These are phyloP conservation scores for Metarhizium album DNA, from an alignment of 2,329 filamentous ascomycete genomes.

Conservation along the genomic window DNA sequence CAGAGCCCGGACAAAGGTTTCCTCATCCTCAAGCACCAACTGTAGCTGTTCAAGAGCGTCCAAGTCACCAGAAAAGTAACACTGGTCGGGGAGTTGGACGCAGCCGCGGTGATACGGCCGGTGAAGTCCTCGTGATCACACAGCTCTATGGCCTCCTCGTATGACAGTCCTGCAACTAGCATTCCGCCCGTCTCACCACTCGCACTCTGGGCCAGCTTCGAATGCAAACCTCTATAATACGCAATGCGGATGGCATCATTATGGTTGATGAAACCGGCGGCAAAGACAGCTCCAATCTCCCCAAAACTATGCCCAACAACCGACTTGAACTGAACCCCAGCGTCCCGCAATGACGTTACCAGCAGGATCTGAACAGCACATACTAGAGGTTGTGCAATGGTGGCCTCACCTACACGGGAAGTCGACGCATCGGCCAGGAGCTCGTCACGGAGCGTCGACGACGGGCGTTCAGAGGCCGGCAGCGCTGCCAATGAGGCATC, in stretches of 20 bases:
- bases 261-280: slow-evolving; percentile 12
- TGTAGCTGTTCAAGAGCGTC: slow-evolving; percentile 16
- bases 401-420: too few relatives aligned
- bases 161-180: slow-evolving; percentile 15
- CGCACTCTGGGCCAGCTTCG: not conserved
- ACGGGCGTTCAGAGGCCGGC: not conserved
- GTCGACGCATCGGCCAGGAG: not conserved
- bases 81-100: slow-evolving; percentile 13
- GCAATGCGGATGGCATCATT: slow-evolving; percentile 5
- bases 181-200: not conserved
- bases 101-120: slow-evolving; percentile 16
- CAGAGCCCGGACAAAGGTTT: slow-evolving; percentile 20
- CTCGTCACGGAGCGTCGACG: slow-evolving; percentile 4
- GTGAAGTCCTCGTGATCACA: slow-evolving; percentile 10
- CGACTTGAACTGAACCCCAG: slow-evolving; percentile 18
- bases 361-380: slow-evolving; percentile 30
- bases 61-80: slow-evolving; percentile 21
- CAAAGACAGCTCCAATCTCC: slow-evolving; percentile 31
- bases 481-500: not conserved
- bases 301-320: slow-evolving; percentile 30
- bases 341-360: slow-evolving; percentile 22
- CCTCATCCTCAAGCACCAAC: slow-evolving; percentile 11
- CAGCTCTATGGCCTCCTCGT: slow-evolving; percentile 1
- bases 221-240: slow-evolving; percentile 2
- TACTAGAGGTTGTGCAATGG: slow-evolving; percentile 3